Base-by-base conservation (phyloP, 331 rosid genomes). In the Erythrophleum ivorense region DNA sequence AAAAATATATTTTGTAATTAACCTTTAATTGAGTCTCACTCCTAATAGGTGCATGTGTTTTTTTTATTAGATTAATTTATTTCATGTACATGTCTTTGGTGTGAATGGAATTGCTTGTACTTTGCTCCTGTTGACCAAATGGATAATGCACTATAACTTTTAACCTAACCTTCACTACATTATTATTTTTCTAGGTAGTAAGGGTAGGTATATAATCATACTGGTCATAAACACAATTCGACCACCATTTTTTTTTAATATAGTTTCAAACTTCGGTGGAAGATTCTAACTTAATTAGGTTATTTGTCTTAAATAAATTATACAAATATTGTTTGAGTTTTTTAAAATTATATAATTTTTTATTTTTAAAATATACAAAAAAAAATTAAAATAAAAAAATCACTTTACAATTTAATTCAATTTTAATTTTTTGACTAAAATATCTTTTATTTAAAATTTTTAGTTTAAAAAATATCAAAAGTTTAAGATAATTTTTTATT, bases 191-290 rank as follows among this genome's bases (percentile, higher is more conserved):
- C 41, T 15, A 6, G 40, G 67, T 0, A 21, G 6, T 21, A 16
- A 72, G 6, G 41, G 64, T 70, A 62, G 82, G 79, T 71, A 34
- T 40, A 40, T 16, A 70, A 71, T 77, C 70, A 84, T 80, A 9
- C 5, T 54, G 0, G 3, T 9, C 50, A 73, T 46, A 45, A 24
- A 0, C 29, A 1, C 29, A 24, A 50, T 13, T 53, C 66, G 5
- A 34, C 36, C 18, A 8, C 40, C 9, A n/a, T 33, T 31, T 59
- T 40, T 11, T 64, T 46, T 13, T 12, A 62, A 5, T 46, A 0
- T 2, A 9, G 7, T 3, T 21, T n/a, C 40, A 4, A 21, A 19
- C 13, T 24, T 13, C 41, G 11, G 19, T 70, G 58, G 75, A 71
- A 21, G 59, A 71, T 48, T 71, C 58, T 48, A 3, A 46, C 6